A percentile compares a stretch with the other conserved stretches of the same genome.
Conservation (phyloP, 2,329 filamentous ascomycete species). For the Cordyceps cicadae region DNA sequence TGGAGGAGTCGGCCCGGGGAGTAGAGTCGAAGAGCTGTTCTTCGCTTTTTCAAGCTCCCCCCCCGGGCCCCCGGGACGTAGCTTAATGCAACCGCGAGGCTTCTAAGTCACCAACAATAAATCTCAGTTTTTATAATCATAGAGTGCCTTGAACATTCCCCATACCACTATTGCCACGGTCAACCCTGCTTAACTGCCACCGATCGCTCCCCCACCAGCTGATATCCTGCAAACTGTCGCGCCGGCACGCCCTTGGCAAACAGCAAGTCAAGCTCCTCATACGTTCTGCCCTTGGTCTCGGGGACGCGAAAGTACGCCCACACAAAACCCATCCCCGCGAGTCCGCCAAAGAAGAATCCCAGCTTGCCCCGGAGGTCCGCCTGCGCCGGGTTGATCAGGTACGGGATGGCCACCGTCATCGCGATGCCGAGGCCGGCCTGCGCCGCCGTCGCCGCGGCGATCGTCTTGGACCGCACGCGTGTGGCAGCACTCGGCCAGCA, state of each 20-base stretch:
- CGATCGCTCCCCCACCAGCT: background rate
- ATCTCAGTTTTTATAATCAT: too few species aligned
- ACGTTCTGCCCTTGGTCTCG: conserved; percentile 25
- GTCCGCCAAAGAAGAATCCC: conserved; percentile 25
- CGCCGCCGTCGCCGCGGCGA: conserved; percentile 30
- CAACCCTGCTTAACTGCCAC: too few species aligned
- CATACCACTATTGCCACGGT: too few species aligned
- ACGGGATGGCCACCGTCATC: conserved; percentile 24
- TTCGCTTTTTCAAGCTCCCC: too few species aligned
- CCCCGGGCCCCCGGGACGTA: too few species aligned
- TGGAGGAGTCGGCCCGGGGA: too few species aligned
- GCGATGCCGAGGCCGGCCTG: conserved; percentile 22
- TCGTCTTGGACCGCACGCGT: conserved; percentile 33
- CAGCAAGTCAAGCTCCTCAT: conserved; percentile 27
- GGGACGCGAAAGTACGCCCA: conserved; percentile 30
- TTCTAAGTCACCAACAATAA: too few species aligned
- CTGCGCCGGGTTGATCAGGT: conserved; percentile 26
- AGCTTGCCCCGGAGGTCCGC: conserved; percentile 29
- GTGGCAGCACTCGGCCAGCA: conserved; percentile 35
- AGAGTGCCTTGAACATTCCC: too few species aligned
- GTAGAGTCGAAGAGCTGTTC: too few species aligned
- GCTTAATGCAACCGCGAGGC: too few species aligned
- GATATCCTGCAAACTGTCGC: conserved; percentile 26
- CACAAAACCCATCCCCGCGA: conserved; percentile 16
- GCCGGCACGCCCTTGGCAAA: conserved; percentile 24